A percentile compares a stretch with the other conserved stretches of the same genome.
phyloP scores from a whole-genome alignment of 192 early-diverging fungal species.

The Lobosporangium transversale region DNA sequence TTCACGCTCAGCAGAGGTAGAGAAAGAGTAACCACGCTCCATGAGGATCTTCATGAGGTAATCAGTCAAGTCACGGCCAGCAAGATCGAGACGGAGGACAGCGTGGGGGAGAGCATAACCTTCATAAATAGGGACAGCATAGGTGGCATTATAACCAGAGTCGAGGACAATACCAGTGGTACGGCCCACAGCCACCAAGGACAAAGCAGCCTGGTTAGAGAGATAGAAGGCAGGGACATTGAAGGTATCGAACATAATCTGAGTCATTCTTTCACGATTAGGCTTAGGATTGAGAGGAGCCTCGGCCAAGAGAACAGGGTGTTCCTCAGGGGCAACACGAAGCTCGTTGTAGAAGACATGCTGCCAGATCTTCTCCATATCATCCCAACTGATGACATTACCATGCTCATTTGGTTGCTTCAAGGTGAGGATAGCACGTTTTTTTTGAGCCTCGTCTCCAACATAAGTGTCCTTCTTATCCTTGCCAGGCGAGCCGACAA shows the following conservation, averaged over 20 bases:
- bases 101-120: constrained; percentile 93
- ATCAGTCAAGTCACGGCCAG: no score
- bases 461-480: constrained; percentile 91
- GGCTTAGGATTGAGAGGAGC: constrained; percentile 99
- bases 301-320: constrained; percentile 91
- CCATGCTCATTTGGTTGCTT: constrained; percentile 92
- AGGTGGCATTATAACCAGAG: constrained; percentile 97
- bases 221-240: constrained; percentile 97
- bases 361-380: no score
- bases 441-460: constrained; percentile 90
- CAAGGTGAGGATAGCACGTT: constrained; percentile 86
- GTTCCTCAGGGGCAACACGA: constrained; percentile 97
- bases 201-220: constrained; percentile 92
- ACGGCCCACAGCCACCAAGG: constrained; percentile 95
- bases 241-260: no score
- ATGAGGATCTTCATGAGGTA: no score
- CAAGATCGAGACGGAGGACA: no score
- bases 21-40: no score
- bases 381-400: constrained; percentile 88
- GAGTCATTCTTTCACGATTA: constrained; percentile 99
- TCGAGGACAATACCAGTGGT: constrained; percentile 99
- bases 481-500: constrained; percentile 88
- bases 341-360: no score
- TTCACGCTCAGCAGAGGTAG: no score
- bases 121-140: no score